Evolutionary conservation across 2,329 filamentous ascomycete species (phyloP).

Genomic region (Penicillium sp.): DNA sequence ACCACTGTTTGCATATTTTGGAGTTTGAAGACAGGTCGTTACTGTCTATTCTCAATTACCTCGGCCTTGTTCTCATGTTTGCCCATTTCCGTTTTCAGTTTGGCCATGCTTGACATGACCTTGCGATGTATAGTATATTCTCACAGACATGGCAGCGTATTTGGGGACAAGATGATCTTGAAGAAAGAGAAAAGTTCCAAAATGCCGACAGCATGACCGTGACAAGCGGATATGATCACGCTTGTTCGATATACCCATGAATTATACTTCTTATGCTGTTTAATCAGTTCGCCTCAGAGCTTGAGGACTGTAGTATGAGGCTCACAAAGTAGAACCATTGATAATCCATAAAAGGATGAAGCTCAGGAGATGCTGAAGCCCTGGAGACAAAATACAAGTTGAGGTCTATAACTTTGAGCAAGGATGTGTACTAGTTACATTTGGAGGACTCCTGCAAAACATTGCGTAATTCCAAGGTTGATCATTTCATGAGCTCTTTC

Average conservation of each 20-base stretch:
- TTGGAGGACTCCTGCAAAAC: not conserved
- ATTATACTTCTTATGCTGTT: slow-evolving; percentile 13
- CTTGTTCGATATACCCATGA: slow-evolving; percentile 37
- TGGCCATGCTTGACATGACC: slow-evolving; percentile 5
- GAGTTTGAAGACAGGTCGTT: slow-evolving; percentile 21
- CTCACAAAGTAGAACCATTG: no score
- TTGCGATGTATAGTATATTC: slow-evolving; percentile 24
- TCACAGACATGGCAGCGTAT: slow-evolving; percentile 9
- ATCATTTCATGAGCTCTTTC: slow-evolving; percentile 4
- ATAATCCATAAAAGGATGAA: no score
- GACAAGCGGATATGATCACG: slow-evolving; percentile 14
- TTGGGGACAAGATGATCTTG: slow-evolving; percentile 4
- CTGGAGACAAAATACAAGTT: no score
- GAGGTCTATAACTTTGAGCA: not conserved
- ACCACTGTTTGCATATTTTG: slow-evolving; percentile 31
- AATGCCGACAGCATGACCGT: slow-evolving; percentile 16
- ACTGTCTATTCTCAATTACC: slow-evolving; percentile 11
- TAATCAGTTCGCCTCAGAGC: no score
- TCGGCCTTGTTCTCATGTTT: slow-evolving; percentile 16
- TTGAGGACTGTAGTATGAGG: no score
- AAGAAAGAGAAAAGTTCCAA: slow-evolving; percentile 12
- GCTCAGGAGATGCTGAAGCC: no score
- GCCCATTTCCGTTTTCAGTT: slow-evolving; percentile 4
- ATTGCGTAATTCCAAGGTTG: not conserved
- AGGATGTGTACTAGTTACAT: not conserved